phyloP scores from a whole-genome alignment of 1,284 basidiomycete species.

The Cronartium ribicola region DNA sequence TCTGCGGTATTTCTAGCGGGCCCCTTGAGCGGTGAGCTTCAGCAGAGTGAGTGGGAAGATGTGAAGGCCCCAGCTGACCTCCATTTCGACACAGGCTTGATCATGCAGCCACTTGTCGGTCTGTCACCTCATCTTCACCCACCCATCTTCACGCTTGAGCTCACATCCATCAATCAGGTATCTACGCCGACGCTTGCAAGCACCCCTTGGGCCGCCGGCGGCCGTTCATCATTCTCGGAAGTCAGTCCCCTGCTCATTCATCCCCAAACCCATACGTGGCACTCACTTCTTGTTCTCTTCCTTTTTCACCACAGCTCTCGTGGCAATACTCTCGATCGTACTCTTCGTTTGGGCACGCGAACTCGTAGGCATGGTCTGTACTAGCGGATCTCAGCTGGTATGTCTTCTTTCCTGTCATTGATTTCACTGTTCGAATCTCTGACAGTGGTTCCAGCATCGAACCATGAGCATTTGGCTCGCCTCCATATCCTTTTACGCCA shows the following conservation, averaged over 20 bases:
- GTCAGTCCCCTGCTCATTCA: slow-evolving; percentile 46
- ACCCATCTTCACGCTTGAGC: slow-evolving; percentile 43
- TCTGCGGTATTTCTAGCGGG: slow-evolving; percentile 51
- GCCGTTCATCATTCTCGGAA: slow-evolving; percentile 48
- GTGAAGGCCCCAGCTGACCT: neutral
- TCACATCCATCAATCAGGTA: slow-evolving; percentile 42
- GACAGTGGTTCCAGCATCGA: neutral
- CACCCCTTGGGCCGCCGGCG: slow-evolving; percentile 44
- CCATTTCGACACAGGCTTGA: slow-evolving; percentile 7
- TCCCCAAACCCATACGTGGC: neutral
- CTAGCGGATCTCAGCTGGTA: neutral
- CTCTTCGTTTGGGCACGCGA: slow-evolving; percentile 29
- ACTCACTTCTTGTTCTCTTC: no score
- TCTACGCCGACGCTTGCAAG: slow-evolving; percentile 46
- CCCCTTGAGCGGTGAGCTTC: slow-evolving; percentile 48
- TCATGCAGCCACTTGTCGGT: slow-evolving; percentile 50
- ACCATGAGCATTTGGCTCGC: slow-evolving; percentile 3
- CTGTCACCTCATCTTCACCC: slow-evolving; percentile 46
- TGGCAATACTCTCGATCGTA: slow-evolving; percentile 11
- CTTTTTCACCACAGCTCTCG: neutral
- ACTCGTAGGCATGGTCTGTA: slow-evolving; percentile 1
- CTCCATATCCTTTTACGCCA: slow-evolving; percentile 11
- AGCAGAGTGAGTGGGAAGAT: neutral
- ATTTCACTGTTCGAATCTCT: neutral
- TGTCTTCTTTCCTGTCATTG: neutral